These are phyloP conservation scores for Angophora floribunda DNA, from an alignment of 345 rosid species.

Conservation along the genomic window DNA sequence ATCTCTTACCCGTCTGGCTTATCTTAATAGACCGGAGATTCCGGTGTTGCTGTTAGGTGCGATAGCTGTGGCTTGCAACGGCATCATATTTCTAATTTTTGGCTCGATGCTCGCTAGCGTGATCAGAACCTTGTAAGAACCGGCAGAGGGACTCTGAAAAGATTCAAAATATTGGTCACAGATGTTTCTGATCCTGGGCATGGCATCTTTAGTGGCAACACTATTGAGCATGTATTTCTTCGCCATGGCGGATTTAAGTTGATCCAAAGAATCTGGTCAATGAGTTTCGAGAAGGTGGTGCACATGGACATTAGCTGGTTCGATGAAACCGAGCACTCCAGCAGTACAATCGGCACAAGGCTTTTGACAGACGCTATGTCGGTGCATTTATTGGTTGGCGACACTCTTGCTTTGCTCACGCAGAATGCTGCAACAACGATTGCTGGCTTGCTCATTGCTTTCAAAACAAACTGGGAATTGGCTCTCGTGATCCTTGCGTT, in stretches of 20 bases:
- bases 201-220: background rate
- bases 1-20: conserved; percentile 16
- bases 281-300: conserved; percentile 30
- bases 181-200: conserved; percentile 17
- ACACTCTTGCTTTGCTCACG: conserved; percentile 13
- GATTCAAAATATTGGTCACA: conserved; percentile 17
- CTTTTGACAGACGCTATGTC: conserved; percentile 23
- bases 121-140: conserved; percentile 13
- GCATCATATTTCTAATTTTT: conserved; percentile 17
- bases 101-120: conserved; percentile 9
- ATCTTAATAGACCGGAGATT: conserved; percentile 27
- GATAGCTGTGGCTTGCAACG: conserved; percentile 8
- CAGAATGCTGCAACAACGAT: conserved; percentile 17
- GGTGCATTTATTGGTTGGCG: conserved; percentile 20
- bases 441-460: conserved; percentile 25
- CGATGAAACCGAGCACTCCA: conserved; percentile 26
- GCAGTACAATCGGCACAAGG: conserved; percentile 26
- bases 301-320: conserved; percentile 36
- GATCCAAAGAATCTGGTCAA: conserved; percentile 17
- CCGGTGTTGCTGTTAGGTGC: conserved; percentile 17
- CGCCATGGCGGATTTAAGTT: conserved; percentile 15
- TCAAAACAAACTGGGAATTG: conserved; percentile 15
- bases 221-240: conserved; percentile 14
- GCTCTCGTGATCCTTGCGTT: conserved; percentile 9
- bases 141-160: conserved; percentile 4